Evolutionary conservation across 768 basidiomycete species (phyloP).

Genomic region (Cytidiella melzeri): DNA sequence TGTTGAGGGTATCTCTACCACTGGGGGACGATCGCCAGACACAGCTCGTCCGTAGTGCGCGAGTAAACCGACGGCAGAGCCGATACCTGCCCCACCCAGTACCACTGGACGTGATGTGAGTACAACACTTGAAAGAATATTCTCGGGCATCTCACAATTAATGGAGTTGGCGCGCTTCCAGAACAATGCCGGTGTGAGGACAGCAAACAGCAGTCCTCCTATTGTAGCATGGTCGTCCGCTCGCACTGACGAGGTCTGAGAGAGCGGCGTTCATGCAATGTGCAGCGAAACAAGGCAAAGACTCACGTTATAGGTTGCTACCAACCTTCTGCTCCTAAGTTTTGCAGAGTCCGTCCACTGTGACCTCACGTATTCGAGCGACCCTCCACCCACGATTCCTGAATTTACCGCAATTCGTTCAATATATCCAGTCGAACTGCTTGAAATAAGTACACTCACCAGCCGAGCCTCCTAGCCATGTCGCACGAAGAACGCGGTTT

Average conservation of each 20-base stretch:
- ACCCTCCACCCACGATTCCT: slow-evolving; percentile 50
- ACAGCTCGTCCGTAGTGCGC: slow-evolving; percentile 48
- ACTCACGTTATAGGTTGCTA: slow-evolving; percentile 53
- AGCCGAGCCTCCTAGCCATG: slow-evolving; percentile 61
- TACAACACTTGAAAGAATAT: background rate
- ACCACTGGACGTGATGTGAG: slow-evolving; percentile 41
- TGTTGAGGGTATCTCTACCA: slow-evolving; percentile 29
- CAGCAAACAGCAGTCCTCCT: slow-evolving; percentile 56
- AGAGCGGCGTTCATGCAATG: slow-evolving; percentile 1
- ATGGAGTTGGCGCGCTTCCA: slow-evolving; percentile 62
- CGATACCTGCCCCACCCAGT: slow-evolving; percentile 65
- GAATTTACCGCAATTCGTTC: background rate
- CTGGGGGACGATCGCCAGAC: slow-evolving; percentile 48
- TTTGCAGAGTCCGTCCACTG: slow-evolving; percentile 44
- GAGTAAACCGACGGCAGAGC: slow-evolving; percentile 53
- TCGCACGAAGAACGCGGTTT: slow-evolving; percentile 62
- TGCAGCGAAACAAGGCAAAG: slow-evolving; percentile 3
- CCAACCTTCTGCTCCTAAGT: slow-evolving; percentile 43
- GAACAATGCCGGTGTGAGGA: slow-evolving; percentile 62
- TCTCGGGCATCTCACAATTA: slow-evolving; percentile 42
- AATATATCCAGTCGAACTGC: background rate
- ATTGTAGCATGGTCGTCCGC: slow-evolving; percentile 74
- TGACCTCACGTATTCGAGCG: slow-evolving; percentile 56
- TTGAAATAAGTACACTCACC: slow-evolving; percentile 34
- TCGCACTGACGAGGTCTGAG: slow-evolving; percentile 50